Conservation (phyloP, 169 alveolate genomes). For the Ichthyophthirius multifiliis region DNA sequence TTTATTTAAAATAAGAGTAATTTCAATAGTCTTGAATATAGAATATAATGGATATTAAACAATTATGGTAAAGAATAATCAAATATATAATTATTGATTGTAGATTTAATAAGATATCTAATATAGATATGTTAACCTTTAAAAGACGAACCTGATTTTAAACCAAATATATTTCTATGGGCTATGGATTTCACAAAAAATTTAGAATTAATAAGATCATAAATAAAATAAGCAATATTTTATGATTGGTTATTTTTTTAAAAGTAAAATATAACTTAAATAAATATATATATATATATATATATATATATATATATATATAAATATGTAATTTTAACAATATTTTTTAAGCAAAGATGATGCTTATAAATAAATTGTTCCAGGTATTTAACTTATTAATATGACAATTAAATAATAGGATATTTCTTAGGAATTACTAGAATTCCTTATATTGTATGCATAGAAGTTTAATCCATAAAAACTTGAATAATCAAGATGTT, state of each 20-base stretch:
- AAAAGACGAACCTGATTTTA: not conserved
- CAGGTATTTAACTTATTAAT: not conserved
- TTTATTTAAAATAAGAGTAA: not conserved
- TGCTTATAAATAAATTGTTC: not conserved
- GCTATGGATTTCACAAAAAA: not conserved
- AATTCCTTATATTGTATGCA: not conserved
- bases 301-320: too few relatives aligned
- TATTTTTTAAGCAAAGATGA: not conserved
- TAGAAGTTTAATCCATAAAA: not conserved
- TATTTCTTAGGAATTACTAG: not conserved
- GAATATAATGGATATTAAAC: conserved; percentile 1
- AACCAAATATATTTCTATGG: not conserved
- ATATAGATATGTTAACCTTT: not conserved
- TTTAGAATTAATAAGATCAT: not conserved
- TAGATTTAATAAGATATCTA: not conserved
- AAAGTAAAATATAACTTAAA: not conserved
- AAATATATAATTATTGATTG: not conserved
- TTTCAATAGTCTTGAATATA: not conserved
- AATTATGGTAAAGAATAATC: not conserved
- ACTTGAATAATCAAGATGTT: not conserved
- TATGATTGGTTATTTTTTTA: not conserved
- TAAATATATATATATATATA: too few relatives aligned
- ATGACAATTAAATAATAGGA: not conserved
- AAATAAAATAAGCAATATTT: not conserved
- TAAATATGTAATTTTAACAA: not conserved